Conservation (phyloP, 2,329 filamentous ascomycete genomes). For the Metarhizium rileyi region DNA sequence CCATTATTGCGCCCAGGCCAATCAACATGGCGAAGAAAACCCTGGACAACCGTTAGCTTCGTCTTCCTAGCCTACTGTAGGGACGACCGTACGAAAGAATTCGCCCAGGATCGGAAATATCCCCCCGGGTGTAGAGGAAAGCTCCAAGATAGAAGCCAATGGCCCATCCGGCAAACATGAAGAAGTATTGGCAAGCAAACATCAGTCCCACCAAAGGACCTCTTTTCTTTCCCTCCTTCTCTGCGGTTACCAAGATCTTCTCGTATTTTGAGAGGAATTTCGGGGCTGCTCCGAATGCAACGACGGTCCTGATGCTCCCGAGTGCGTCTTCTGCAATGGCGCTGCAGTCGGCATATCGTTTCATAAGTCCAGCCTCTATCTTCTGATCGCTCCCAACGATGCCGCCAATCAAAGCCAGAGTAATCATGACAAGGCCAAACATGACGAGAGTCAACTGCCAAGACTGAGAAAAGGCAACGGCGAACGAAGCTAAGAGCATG, state of each 20-base stretch:
- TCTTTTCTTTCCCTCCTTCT: conserved; percentile 2
- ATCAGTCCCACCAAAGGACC: conserved; percentile 5
- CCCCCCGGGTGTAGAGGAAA: conserved; percentile 3
- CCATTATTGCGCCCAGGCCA: conserved; percentile 7
- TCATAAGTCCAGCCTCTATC: conserved; percentile 5
- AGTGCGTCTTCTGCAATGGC: conserved; percentile 5
- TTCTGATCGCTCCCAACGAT: conserved; percentile 7
- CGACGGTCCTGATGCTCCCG: conserved; percentile 4
- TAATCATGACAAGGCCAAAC: conserved; percentile 3
- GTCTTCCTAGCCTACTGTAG: background rate
- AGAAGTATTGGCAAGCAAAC: conserved; percentile 7
- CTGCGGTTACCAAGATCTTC: background rate
- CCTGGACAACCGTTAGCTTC: background rate
- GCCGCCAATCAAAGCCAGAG: conserved; percentile 2
- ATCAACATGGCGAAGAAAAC: conserved; percentile 8
- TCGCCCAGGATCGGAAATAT: conserved; percentile 4
- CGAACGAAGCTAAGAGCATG: conserved; percentile 4
- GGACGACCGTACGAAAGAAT: conserved; percentile 4
- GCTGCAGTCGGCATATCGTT: conserved; percentile 3
- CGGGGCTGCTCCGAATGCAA: conserved; percentile 4
- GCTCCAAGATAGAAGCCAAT: conserved; percentile 7
- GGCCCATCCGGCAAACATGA: conserved; percentile 7
- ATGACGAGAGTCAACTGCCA: conserved; percentile 7
- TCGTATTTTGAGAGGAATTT: conserved; percentile 6
- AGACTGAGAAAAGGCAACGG: conserved; percentile 5